Evolutionary conservation across 805 yeast species (phyloP).

Genomic region (Teunomyces stri): DNA sequence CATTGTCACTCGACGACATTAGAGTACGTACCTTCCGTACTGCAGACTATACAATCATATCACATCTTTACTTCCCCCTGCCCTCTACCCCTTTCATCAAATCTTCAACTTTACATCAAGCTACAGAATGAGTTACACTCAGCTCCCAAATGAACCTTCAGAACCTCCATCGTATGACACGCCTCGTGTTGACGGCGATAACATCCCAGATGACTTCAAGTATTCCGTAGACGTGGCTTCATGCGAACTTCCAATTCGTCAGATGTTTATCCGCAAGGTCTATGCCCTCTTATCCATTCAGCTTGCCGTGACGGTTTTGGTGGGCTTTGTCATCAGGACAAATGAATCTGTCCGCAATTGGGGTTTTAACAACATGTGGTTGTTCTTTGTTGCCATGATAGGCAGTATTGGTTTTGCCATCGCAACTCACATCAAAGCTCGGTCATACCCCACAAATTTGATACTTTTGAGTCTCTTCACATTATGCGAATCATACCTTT

Average conservation of each 20-base stretch:
- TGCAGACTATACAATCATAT: background rate
- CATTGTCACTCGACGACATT: background rate
- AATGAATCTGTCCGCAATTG: constrained; percentile 48
- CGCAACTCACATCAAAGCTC: constrained; percentile 60
- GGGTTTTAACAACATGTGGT: constrained; percentile 58
- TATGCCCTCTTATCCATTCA: constrained; percentile 70
- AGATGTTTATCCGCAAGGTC: constrained; percentile 74
- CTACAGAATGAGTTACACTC: constrained; percentile 4
- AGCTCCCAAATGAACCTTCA: constrained; percentile 6
- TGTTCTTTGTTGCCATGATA: constrained; percentile 52
- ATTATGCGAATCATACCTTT: constrained; percentile 65
- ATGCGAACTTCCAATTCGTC: constrained; percentile 73
- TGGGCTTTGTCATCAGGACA: constrained; percentile 50
- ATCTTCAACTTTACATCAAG: background rate
- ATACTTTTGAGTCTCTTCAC: constrained; percentile 66
- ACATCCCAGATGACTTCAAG: constrained; percentile 75
- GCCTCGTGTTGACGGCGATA: constrained; percentile 31
- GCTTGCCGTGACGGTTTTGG: constrained; percentile 56
- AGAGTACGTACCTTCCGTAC: background rate
- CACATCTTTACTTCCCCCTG: background rate
- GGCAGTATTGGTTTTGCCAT: constrained; percentile 65
- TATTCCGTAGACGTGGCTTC: constrained; percentile 74
- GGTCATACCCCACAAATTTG: constrained; percentile 67
- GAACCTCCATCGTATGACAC: constrained; percentile 21
- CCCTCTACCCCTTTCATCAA: background rate